Conservation (phyloP, 257 asterid species). For the Ilex asprella region DNA sequence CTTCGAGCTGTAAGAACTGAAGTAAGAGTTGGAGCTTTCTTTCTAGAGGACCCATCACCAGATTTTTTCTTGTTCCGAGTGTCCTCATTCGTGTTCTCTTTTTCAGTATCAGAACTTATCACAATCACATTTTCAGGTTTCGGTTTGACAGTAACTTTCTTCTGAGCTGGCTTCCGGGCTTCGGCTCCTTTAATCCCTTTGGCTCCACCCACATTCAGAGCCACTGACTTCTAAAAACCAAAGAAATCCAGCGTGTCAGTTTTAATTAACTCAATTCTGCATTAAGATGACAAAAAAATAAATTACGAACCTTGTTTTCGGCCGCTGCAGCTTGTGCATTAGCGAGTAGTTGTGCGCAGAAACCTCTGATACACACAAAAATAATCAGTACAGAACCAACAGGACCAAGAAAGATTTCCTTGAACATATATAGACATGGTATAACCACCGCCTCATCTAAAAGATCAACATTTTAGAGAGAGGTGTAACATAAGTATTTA, state of each 20-base stretch:
- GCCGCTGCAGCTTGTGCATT: conserved; percentile 55
- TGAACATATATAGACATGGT: no score
- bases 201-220: conserved; percentile 31
- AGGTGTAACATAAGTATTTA: no score
- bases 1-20: conserved; percentile 81
- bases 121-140: conserved; percentile 53
- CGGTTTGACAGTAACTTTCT: conserved; percentile 42
- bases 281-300: conserved; percentile 9
- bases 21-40: conserved; percentile 61
- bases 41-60: conserved; percentile 33
- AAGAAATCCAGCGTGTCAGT: neutral
- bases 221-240: conserved; percentile 28
- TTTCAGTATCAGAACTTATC: conserved; percentile 47
- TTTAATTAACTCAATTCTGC: no score
- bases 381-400: neutral
- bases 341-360: conserved; percentile 17
- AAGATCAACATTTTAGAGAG: no score
- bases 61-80: conserved; percentile 14
- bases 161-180: conserved; percentile 42
- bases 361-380: conserved; percentile 38
- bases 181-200: conserved; percentile 19
- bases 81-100: conserved; percentile 24
- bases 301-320: conserved; percentile 37
- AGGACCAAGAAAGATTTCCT: neutral
- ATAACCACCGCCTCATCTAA: no score